Conservation (phyloP, 2,329 filamentous ascomycete genomes). For the Neocatenulostroma microsporum region DNA sequence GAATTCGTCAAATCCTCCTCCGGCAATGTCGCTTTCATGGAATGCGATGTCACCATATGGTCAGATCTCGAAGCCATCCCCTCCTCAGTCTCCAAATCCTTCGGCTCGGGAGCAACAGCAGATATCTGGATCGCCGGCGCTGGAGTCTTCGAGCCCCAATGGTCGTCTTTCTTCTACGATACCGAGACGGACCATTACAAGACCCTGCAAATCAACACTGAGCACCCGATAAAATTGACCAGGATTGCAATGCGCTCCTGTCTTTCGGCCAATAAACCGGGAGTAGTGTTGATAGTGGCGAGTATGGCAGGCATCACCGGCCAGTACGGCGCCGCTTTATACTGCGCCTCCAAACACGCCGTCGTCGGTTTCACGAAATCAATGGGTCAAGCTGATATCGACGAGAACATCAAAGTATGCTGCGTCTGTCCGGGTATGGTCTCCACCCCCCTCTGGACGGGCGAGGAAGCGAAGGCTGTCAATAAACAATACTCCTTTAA, state of each 20-base stretch:
- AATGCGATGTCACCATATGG: constrained; percentile 30
- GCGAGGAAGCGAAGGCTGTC: constrained; percentile 12
- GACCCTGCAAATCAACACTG: constrained; percentile 29
- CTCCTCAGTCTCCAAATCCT: constrained; percentile 16
- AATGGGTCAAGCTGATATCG: constrained; percentile 26
- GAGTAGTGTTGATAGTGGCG: constrained; percentile 29
- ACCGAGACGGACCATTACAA: constrained; percentile 29
- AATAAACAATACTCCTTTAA: constrained; percentile 14
- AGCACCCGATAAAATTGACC: constrained; percentile 35
- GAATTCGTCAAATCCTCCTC: constrained; percentile 16
- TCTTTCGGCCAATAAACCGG: constrained; percentile 28
- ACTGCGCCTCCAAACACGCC: constrained; percentile 33
- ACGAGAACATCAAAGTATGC: constrained; percentile 30
- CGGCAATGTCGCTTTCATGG: constrained; percentile 20
- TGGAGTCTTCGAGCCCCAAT: constrained; percentile 34
- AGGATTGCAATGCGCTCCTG: constrained; percentile 30
- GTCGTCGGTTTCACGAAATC: constrained; percentile 33
- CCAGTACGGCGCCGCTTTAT: constrained; percentile 27
- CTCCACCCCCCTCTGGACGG: constrained; percentile 24
- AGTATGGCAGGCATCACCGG: constrained; percentile 28
- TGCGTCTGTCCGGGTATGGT: constrained; percentile 28
- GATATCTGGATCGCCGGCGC: constrained; percentile 34
- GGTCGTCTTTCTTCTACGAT: constrained; percentile 32
- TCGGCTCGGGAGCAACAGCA: constrained; percentile 29
- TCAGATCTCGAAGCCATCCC: constrained; percentile 24